Percentiles rank a stretch among this genome's conserved stretches.
Conservation (phyloP, 129 eudicot genomes). For the Ambrosia artemisiifolia region DNA sequence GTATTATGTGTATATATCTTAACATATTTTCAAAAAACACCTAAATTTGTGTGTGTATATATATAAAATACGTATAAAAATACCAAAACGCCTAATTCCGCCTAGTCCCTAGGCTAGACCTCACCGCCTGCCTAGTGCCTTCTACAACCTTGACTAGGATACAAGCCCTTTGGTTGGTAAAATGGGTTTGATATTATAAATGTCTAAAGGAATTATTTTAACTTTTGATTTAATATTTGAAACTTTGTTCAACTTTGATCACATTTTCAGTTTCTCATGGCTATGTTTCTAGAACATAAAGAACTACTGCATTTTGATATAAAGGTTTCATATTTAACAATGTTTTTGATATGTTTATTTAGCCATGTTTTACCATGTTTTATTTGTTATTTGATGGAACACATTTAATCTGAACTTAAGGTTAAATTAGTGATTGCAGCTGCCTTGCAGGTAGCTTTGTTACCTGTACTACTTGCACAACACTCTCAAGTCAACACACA, state of each 20-base stretch:
- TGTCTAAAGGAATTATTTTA: background rate
- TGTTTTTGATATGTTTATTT: background rate
- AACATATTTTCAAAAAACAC: too few species aligned
- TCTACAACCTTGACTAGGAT: too few species aligned
- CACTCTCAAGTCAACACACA: background rate
- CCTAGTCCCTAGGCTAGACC: too few species aligned
- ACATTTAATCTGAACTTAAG: background rate
- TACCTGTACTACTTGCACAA: background rate
- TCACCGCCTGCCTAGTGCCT: too few species aligned
- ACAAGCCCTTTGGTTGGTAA: too few species aligned
- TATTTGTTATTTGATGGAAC: background rate
- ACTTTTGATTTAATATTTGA: background rate
- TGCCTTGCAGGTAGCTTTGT: conserved; percentile 7
- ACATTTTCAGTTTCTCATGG: too few species aligned
- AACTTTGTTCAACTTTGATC: too few species aligned
- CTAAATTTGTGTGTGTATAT: too few species aligned
- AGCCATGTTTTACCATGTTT: background rate
- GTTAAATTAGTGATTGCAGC: conserved; percentile 2
- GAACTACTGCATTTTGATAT: background rate
- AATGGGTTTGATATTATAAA: background rate
- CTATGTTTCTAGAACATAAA: background rate
- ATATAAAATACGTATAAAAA: too few species aligned
- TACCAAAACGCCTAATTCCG: too few species aligned
- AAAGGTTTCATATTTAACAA: background rate
- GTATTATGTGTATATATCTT: too few species aligned